phyloP scores from a whole-genome alignment of 306 rosid species.

The Cucurbita ficifolia region DNA sequence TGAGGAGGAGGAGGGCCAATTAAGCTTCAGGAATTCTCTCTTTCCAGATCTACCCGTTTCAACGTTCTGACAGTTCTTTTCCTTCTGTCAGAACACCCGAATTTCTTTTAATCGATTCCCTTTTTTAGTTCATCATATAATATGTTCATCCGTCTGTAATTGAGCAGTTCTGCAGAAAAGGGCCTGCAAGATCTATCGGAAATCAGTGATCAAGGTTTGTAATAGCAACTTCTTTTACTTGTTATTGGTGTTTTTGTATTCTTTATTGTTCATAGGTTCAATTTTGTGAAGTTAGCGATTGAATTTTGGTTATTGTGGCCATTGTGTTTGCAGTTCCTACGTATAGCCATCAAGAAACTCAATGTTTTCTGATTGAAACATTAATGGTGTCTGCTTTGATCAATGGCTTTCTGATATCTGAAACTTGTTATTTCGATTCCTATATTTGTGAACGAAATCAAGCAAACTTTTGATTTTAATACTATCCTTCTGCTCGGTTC shows the following conservation, averaged over 20 bases:
- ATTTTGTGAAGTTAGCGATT: background rate
- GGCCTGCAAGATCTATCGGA: background rate
- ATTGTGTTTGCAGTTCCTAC: slow-evolving; percentile 41
- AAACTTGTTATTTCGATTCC: slow-evolving; percentile 31
- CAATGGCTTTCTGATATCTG: slow-evolving; percentile 46
- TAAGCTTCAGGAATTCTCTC: slow-evolving; percentile 9
- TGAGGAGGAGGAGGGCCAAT: slow-evolving; percentile 14
- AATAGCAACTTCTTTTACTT: background rate
- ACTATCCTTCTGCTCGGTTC: slow-evolving; percentile 18
- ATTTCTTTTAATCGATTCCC: slow-evolving; percentile 12
- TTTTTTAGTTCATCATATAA: slow-evolving; percentile 4
- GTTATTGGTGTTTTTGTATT: background rate
- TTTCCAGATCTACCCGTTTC: slow-evolving; percentile 20
- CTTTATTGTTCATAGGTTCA: background rate
- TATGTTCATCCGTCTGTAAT: background rate
- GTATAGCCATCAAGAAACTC: slow-evolving; percentile 19
- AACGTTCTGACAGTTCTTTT: slow-evolving; percentile 18
- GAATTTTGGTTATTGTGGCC: background rate
- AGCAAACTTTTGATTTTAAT: slow-evolving; percentile 21
- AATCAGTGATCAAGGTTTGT: slow-evolving; percentile 1
- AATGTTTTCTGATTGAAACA: slow-evolving; percentile 27
- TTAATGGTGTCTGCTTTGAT: slow-evolving; percentile 46
- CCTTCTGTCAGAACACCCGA: slow-evolving; percentile 24
- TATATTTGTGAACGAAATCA: slow-evolving; percentile 26
- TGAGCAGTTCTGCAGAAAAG: background rate